Base-by-base conservation (phyloP, 371 early-diverging fungal species). In the Mortierella sp. region DNA sequence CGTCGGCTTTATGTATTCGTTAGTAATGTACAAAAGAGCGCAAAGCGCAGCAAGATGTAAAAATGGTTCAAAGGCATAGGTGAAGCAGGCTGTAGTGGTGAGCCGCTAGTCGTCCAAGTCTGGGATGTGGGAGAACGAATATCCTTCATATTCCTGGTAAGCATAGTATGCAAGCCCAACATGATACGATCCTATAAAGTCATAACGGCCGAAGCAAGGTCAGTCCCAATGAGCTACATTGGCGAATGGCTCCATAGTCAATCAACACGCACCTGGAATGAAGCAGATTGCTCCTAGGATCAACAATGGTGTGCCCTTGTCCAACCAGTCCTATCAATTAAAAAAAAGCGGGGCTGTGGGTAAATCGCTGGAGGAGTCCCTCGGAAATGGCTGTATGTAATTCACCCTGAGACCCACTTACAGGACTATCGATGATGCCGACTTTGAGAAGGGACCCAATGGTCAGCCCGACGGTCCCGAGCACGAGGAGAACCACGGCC, bases 371-470 rank as follows among this genome's bases (percentile, higher is more conserved):
- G n/a, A n/a, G n/a, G n/a, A n/a, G n/a, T n/a, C n/a, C n/a, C n/a
- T n/a, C n/a, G n/a, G n/a, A n/a, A n/a, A n/a, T n/a, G n/a, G n/a
- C n/a, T n/a, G n/a, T n/a, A n/a, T n/a, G n/a, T n/a, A n/a, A n/a
- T n/a, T n/a, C n/a, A n/a, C n/a, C n/a, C n/a, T n/a, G n/a, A n/a
- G n/a, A n/a, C n/a, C n/a, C n/a, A 19, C 71, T 63, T 78, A 81
- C 82, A 21, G 76, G 70, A 34, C 69, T 68, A 18, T 34, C 23
- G 27, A 81, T 43, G 45, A 81, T 53, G 13, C 87, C 87, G 30
- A 84, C 64, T 56, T 84, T 84, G 50, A 89, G 85, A n/a, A 89
- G 59, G 1, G 83, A 84, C 55, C 90, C 90, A 21, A 88, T 50
- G 0, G 85, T 81, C 64, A 89, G 82, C 3, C 87, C 80, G 18